These are phyloP conservation scores for Saccharomycopsis fibuligera DNA, from an alignment of 805 yeast genomes.

Conservation along the genomic window DNA sequence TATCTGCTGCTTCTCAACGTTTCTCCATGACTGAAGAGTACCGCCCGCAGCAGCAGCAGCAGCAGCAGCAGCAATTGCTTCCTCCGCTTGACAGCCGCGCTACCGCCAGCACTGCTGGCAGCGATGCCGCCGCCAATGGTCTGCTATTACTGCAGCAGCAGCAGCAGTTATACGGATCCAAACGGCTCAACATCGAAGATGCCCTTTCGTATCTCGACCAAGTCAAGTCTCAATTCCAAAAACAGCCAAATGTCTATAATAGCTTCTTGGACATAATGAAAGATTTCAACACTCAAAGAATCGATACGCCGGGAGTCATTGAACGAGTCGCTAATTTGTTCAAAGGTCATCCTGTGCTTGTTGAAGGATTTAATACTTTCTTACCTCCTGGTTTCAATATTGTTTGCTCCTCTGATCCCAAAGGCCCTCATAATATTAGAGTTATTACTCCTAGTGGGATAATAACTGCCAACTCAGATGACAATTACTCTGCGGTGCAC, in stretches of 20 bases:
- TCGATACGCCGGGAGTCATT: slow-evolving; percentile 98
- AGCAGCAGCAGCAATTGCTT: too few species aligned
- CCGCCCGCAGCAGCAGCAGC: not conserved
- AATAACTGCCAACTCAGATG: not conserved
- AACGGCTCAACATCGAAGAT: slow-evolving; percentile 89
- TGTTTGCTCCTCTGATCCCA: slow-evolving; percentile 83
- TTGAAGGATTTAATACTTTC: slow-evolving; percentile 96
- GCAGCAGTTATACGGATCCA: not conserved
- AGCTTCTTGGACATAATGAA: slow-evolving; percentile 97
- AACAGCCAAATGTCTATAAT: slow-evolving; percentile 92
- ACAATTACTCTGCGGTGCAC: not conserved
- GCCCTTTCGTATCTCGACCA: slow-evolving; percentile 93
- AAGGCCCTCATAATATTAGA: slow-evolving; percentile 85
- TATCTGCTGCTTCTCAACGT: not conserved
- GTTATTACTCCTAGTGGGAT: slow-evolving; percentile 73
- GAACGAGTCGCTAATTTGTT: slow-evolving; percentile 89
- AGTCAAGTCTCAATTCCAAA: slow-evolving; percentile 86
- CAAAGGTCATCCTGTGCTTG: slow-evolving; percentile 86
- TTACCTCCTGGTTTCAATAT: slow-evolving; percentile 94
- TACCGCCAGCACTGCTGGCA: not conserved
- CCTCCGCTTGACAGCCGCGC: not conserved
- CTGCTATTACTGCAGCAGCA: not conserved
- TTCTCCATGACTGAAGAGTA: not conserved
- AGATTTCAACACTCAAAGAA: slow-evolving; percentile 91
- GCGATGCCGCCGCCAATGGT: not conserved